Evolutionary conservation across 129 eudicot genomes (phyloP), one percentile per base, ranked within the genome.

Genomic region (Chrysanthemum makinoi): DNA sequence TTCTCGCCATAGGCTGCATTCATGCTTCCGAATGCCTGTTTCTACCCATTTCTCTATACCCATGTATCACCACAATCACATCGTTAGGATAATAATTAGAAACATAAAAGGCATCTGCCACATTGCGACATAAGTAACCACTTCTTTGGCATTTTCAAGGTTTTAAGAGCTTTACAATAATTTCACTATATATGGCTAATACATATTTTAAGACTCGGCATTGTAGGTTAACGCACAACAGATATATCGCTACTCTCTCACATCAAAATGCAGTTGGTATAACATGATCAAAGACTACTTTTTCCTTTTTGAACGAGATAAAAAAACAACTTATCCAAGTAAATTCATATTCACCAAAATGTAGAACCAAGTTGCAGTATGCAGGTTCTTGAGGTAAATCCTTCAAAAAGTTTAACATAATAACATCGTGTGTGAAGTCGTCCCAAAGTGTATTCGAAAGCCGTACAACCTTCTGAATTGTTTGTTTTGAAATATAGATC

Each of bases 311-410:
- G 30, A 28, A 28, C 30, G 30, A 28, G 30, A 28, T 28, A 28
- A 28, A 28, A 28, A 2, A 28, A 28, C 24, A 57, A 28, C 30
- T 28, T 28, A 28, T 28, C 84, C 87, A 70, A 83, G 81, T 82
- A 83, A 83, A 51, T 83, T 79, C 82, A 83, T 76, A 15, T 80
- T 83, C 71, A 76, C 84, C 82, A 83, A 83, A 76, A 69, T 83
- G 84, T 53, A 62, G 59, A 28, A 83, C 82, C 72, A 83, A 54
- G 56, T 75, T 83, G 84, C 87, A 79, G 65, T 71, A 79, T 26
- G 87, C 87, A 22, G 82, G 82, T 30, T 83, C 82, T 2, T 82
- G 82, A 46, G 87, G 84, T 71, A 76, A 80, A 72, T 80, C 84
- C 87, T 80, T 80, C 79, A 79, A 24, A 20, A 5, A 17, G 2